A percentile compares a stretch with the other conserved stretches of the same genome.
Evolutionary conservation across 2,329 filamentous ascomycete species (phyloP).

Genomic region (Nannizzia gypsea): DNA sequence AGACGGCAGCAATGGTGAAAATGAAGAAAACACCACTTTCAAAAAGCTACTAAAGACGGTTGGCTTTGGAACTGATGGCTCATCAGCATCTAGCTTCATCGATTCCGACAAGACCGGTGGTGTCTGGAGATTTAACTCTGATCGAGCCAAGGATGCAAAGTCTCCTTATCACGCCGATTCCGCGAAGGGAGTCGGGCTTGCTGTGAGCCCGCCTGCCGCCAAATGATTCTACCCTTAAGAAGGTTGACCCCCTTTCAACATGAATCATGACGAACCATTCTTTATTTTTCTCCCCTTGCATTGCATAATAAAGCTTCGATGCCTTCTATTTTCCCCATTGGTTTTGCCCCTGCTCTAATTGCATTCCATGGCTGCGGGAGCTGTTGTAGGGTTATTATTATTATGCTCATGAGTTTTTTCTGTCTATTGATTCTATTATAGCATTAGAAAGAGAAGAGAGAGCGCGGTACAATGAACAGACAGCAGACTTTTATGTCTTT

Average conservation of each 20-base stretch:
- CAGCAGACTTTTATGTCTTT: neutral
- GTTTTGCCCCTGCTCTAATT: neutral
- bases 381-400: neutral
- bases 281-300: neutral
- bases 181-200: constrained; percentile 30
- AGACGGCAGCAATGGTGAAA: constrained; percentile 12
- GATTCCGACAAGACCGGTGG: constrained; percentile 58
- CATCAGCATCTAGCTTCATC: constrained; percentile 22
- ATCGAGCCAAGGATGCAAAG: constrained; percentile 36
- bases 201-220: constrained; percentile 6
- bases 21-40: constrained; percentile 27
- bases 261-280: neutral
- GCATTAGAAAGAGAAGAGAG: neutral
- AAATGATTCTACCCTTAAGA: neutral
- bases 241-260: neutral
- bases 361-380: neutral
- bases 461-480: neutral
- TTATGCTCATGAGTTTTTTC: neutral
- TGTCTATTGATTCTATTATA: neutral
- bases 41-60: constrained; percentile 30
- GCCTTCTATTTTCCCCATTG: neutral
- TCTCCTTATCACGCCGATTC: constrained; percentile 34
- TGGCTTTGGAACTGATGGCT: constrained; percentile 23
- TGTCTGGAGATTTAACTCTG: constrained; percentile 55
- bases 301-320: neutral